Conservation (phyloP, 2,329 filamentous ascomycete species). For the Cadophora luteo-olivacea region DNA sequence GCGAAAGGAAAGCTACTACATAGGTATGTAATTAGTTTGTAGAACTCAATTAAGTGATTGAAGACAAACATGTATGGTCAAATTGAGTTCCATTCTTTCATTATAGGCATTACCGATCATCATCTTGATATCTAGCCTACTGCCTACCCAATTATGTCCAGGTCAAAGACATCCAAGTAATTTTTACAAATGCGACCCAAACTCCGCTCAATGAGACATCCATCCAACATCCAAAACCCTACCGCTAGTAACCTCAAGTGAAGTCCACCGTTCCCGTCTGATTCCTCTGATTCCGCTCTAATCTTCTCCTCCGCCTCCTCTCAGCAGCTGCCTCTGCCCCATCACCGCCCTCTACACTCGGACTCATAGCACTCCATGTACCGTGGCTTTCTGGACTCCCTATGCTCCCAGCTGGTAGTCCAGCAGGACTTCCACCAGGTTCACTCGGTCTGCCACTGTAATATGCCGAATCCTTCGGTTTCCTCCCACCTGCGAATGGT, state of each 20-base stretch:
- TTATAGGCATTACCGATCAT: slow-evolving; percentile 15
- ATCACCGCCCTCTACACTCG: slow-evolving; percentile 43
- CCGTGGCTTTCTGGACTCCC: slow-evolving; percentile 42
- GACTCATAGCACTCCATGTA: slow-evolving; percentile 45
- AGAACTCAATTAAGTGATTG: too few species aligned
- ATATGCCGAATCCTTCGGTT: slow-evolving; percentile 66
- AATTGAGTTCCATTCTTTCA: slow-evolving; percentile 11
- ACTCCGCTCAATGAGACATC: slow-evolving; percentile 14
- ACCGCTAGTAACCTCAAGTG: slow-evolving; percentile 23
- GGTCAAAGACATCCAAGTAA: slow-evolving; percentile 8
- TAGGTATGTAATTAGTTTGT: too few species aligned
- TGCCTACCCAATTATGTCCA: slow-evolving; percentile 5
- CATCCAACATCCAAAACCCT: slow-evolving; percentile 11
- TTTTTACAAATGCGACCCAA: slow-evolving; percentile 18
- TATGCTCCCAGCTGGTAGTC: slow-evolving; percentile 31
- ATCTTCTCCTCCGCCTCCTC: slow-evolving; percentile 60
- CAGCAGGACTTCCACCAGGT: slow-evolving; percentile 32
- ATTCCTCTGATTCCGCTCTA: slow-evolving; percentile 53
- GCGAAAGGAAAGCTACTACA: too few species aligned
- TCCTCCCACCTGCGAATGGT: slow-evolving; percentile 58
- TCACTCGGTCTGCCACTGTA: slow-evolving; percentile 57
- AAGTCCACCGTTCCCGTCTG: slow-evolving; percentile 36
- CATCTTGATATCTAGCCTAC: slow-evolving; percentile 10
- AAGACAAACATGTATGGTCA: neutral
- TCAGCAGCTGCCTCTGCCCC: slow-evolving; percentile 51